Evolutionary conservation across 768 basidiomycete genomes (phyloP), one percentile per base, ranked within the genome.

Genomic region (Crassisporium funariophilum): DNA sequence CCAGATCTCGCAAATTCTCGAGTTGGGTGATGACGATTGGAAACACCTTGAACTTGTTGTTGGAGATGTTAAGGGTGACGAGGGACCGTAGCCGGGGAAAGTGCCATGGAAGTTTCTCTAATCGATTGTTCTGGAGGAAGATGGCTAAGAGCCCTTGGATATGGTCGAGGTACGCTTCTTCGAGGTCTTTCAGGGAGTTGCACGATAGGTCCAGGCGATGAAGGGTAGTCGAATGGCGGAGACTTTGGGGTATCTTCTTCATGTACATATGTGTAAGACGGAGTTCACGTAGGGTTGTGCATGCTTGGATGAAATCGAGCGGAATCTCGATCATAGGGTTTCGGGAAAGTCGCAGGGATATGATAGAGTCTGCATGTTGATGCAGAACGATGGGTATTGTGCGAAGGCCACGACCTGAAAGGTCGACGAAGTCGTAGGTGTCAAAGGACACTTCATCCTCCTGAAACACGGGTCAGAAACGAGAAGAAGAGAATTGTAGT

Each of bases 241-340:
- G 80, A 47, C 83, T 87, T 44, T 82, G 82, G 0, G 97, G 97
- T 0, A 98, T 87, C 52, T 88, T 86, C 68, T 95, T 97, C 78
- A 98, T 87, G 10, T 90, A 91, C 88, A 95, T 95, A 54, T 91
- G 83, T 8, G 87, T 85, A 31, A 99, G 73, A 6, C 86, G 82
- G 34, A 99, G 81, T 57, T 97, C 94, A 46, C 86, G 84, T 7
- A 99, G 79, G 4, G 75, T 79, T 1, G 80, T 81, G 61, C 93
- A 95, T 4, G 86, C 82, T 65, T 97, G 91, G 47, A 97, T 86
- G 62, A 99, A 99, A 67, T 98, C 97, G 40, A 92, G 83, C 1
- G 95, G 97, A 25, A 98, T 87, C 65, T 98, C 95, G 44, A 95
- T 79, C 81, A 95, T 91, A 2, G 95, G 93, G 62, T 98, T 99